Conservation (phyloP, 2,329 filamentous ascomycete species). For the Cladophialophora psammophila region DNA sequence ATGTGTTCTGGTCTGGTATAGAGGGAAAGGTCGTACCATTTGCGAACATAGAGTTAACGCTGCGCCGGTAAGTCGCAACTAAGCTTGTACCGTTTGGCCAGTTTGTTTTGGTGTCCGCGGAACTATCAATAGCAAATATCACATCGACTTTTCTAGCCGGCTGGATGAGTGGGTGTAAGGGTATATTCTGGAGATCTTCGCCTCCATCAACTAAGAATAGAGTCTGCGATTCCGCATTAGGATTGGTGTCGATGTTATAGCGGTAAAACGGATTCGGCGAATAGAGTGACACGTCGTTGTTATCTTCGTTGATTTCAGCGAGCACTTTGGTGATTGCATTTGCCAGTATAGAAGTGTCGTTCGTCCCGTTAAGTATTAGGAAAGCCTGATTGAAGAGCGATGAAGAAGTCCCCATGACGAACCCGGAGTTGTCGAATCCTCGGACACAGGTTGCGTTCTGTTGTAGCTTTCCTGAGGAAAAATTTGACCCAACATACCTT, state of each 20-base stretch:
- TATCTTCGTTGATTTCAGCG: slow-evolving; percentile 65
- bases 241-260: slow-evolving; percentile 67
- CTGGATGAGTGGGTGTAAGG: slow-evolving; percentile 78
- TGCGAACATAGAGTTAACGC: slow-evolving; percentile 59
- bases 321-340: slow-evolving; percentile 49
- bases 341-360: slow-evolving; percentile 61
- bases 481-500: slow-evolving; percentile 75
- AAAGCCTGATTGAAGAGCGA: slow-evolving; percentile 84
- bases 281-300: slow-evolving; percentile 78
- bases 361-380: slow-evolving; percentile 66
- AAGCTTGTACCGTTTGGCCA: slow-evolving; percentile 82
- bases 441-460: slow-evolving; percentile 68
- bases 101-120: slow-evolving; percentile 70
- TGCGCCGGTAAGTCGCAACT: slow-evolving; percentile 76
- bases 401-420: slow-evolving; percentile 83
- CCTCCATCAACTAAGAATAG: slow-evolving; percentile 81
- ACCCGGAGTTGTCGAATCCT: slow-evolving; percentile 84
- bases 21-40: slow-evolving; percentile 76
- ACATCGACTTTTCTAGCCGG: slow-evolving; percentile 76
- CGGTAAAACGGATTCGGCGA: slow-evolving; percentile 77
- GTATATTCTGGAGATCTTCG: slow-evolving; percentile 79
- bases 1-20: slow-evolving; percentile 77
- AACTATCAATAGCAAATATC: slow-evolving; percentile 81
- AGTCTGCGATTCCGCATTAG: slow-evolving; percentile 59
- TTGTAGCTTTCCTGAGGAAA: slow-evolving; percentile 67